Percentiles rank a stretch among this genome's conserved stretches.
Evolutionary conservation across 2,329 filamentous ascomycete genomes (phyloP).

Genomic region (Pestalotiopsis fici): DNA sequence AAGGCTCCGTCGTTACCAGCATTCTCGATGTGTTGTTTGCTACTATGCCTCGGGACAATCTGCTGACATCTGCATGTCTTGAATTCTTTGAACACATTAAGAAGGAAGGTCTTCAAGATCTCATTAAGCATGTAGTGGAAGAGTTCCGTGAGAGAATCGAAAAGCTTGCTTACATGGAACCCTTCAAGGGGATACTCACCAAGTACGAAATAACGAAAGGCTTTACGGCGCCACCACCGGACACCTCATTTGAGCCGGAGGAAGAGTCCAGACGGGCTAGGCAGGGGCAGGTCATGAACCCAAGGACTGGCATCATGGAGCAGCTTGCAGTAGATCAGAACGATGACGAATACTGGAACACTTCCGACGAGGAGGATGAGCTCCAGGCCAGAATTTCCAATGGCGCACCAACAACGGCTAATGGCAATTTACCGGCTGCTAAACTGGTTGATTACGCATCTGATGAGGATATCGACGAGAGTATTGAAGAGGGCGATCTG

Average conservation of each 20-base stretch:
- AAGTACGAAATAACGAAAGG: constrained; percentile 79
- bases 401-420: constrained; percentile 45
- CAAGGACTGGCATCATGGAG: constrained; percentile 66
- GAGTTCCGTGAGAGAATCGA: constrained; percentile 79
- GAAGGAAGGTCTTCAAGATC: constrained; percentile 76
- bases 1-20: constrained; percentile 79
- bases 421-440: constrained; percentile 63
- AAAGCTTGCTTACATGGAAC: constrained; percentile 78
- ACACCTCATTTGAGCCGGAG: constrained; percentile 74
- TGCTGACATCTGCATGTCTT: constrained; percentile 89
- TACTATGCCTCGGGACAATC: constrained; percentile 88
- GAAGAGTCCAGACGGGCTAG: constrained; percentile 50
- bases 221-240: constrained; percentile 60
- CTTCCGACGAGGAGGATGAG: constrained; percentile 83
- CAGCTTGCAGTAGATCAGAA: constrained; percentile 73
- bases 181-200: constrained; percentile 74
- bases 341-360: constrained; percentile 94
- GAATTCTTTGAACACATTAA: constrained; percentile 93
- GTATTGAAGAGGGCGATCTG: constrained; percentile 6
- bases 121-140: constrained; percentile 82
- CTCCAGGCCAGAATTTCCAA: constrained; percentile 33
- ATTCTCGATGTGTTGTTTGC: constrained; percentile 82
- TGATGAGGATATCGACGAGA: constrained; percentile 77
- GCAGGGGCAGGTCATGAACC: constrained; percentile 32
- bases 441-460: constrained; percentile 91